These are phyloP conservation scores for Eucalyptus camaldulensis DNA, from an alignment of 345 rosid species.

Conservation along the genomic window DNA sequence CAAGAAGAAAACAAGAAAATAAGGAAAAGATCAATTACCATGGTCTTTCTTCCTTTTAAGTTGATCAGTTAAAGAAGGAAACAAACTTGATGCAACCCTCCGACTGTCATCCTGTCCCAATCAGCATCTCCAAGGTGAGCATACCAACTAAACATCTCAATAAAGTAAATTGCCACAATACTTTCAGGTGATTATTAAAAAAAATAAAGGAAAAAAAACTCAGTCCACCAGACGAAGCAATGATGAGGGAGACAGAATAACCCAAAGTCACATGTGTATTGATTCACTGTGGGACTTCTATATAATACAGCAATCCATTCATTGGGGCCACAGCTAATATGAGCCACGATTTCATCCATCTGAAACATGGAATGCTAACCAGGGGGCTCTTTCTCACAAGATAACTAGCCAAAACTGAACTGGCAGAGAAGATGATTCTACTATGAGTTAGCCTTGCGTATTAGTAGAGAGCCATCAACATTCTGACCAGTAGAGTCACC, in stretches of 20 bases:
- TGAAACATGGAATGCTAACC: neutral
- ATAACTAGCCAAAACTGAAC: neutral
- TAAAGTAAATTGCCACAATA: neutral
- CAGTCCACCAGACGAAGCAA: neutral
- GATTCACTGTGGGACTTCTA: neutral
- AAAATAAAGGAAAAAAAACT: neutral
- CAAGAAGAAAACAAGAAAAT: neutral
- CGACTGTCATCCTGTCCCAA: conserved; percentile 76
- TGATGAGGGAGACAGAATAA: neutral
- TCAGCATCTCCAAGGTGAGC: neutral
- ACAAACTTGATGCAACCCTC: conserved; percentile 55
- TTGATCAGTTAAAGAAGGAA: conserved; percentile 55
- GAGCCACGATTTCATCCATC: neutral
- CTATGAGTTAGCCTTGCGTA: neutral
- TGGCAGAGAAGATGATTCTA: neutral
- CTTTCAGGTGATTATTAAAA: neutral
- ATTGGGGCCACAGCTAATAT: neutral
- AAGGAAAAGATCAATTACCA: conserved; percentile 22
- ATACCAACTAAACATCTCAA: neutral
- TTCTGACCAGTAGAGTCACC: neutral
- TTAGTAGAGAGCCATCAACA: neutral
- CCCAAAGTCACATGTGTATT: neutral
- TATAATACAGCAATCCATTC: neutral
- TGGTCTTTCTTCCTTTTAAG: conserved; percentile 76
- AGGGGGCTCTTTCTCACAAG: neutral